Percentiles rank a stretch among this genome's conserved stretches.
Evolutionary conservation across 139 green algal species (phyloP).

Genomic region (Yamagishiella unicocca): DNA sequence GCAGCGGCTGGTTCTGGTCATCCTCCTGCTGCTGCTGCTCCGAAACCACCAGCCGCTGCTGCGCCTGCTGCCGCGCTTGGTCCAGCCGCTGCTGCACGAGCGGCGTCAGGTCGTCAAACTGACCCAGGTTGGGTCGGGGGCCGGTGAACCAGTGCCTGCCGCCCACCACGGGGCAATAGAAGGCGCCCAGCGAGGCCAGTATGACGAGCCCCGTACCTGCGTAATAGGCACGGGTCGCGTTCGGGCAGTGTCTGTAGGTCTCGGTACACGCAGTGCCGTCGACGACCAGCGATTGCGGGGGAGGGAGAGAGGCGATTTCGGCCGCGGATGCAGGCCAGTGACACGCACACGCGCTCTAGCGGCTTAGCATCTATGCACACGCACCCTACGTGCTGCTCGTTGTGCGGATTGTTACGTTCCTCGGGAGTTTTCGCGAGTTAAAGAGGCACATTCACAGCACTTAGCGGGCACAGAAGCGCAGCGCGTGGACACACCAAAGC

Average conservation of each 20-base stretch:
- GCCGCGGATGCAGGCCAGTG: too few species aligned
- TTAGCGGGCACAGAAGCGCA: too few species aligned
- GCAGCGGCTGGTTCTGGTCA: neutral
- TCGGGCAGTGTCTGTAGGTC: neutral
- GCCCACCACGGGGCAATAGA: slow-evolving; percentile 36
- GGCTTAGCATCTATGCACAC: too few species aligned
- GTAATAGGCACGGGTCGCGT: neutral
- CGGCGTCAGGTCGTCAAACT: neutral
- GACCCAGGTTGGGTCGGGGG: slow-evolving; percentile 33
- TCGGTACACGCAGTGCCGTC: neutral
- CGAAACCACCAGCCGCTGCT: neutral
- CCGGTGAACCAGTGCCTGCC: slow-evolving; percentile 39
- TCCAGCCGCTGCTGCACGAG: neutral
- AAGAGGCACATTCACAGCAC: too few species aligned
- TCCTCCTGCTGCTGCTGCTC: slow-evolving; percentile 13
- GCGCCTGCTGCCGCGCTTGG: neutral
- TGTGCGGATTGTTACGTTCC: too few species aligned
- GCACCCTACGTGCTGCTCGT: too few species aligned
- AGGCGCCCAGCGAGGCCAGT: neutral
- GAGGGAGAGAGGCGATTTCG: neutral
- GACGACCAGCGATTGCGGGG: neutral
- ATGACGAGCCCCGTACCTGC: neutral
- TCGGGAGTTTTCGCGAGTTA: too few species aligned
- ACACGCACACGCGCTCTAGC: too few species aligned
- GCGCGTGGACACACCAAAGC: too few species aligned